These are phyloP conservation scores for Hondaea fermentalgiana DNA, from an alignment of 108 stramenopile species.

Conservation along the genomic window DNA sequence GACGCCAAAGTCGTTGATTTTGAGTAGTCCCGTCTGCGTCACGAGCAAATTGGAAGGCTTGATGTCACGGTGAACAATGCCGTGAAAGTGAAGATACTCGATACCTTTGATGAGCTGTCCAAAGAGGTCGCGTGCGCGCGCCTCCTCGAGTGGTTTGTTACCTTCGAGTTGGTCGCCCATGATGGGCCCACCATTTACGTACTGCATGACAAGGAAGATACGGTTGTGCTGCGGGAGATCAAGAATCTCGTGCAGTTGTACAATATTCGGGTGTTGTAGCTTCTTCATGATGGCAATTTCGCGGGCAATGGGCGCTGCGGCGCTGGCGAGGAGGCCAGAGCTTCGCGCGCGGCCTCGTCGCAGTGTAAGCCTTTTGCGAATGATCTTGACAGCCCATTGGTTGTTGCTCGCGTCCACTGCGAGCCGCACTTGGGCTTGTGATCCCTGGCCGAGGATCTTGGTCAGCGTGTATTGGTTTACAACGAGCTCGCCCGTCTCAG, in stretches of 20 bases:
- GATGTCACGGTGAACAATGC: conserved; percentile 60
- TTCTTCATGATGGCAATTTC: conserved; percentile 73
- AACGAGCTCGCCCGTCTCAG: neutral
- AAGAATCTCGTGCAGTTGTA: conserved; percentile 56
- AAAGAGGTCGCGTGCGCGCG: conserved; percentile 33
- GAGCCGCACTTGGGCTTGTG: neutral
- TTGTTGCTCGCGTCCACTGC: neutral
- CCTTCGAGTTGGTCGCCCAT: conserved; percentile 40
- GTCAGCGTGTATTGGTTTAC: neutral
- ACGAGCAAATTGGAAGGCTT: conserved; percentile 59
- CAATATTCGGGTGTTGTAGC: conserved; percentile 51
- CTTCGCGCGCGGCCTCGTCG: neutral
- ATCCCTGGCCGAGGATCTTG: neutral
- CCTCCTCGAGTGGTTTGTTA: conserved; percentile 38
- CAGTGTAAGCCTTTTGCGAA: neutral
- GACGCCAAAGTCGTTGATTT: conserved; percentile 62
- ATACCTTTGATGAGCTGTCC: conserved; percentile 46
- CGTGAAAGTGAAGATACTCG: conserved; percentile 54
- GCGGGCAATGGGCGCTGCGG: neutral
- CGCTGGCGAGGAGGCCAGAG: neutral
- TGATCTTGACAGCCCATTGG: conserved; percentile 14
- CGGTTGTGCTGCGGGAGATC: conserved; percentile 65
- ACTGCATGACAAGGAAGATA: conserved; percentile 65
- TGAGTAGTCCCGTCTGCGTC: conserved; percentile 30
- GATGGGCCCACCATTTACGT: conserved; percentile 57